Conservation (phyloP, 2,329 filamentous ascomycete species). For the Teratosphaeria viscida region DNA sequence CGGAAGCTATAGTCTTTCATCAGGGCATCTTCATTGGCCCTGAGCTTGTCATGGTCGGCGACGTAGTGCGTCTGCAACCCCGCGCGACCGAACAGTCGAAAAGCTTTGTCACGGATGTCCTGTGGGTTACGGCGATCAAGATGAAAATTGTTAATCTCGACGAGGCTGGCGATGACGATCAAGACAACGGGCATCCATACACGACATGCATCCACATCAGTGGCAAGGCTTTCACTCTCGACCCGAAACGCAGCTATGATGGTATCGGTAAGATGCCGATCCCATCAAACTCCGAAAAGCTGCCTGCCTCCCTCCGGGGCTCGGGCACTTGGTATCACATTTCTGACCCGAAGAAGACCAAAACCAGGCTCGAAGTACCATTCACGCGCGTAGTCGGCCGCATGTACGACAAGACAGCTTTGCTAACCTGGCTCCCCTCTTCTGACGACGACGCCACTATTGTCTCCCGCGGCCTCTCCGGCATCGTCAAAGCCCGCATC, state of each 20-base stretch:
- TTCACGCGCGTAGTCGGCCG: conserved; percentile 45
- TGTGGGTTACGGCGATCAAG: conserved; percentile 44
- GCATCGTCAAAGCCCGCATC: conserved; percentile 36
- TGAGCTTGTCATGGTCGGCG: conserved; percentile 45
- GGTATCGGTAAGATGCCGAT: conserved; percentile 21
- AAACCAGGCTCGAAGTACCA: conserved; percentile 33
- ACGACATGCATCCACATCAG: conserved; percentile 37
- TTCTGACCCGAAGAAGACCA: conserved; percentile 30
- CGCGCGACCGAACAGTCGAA: conserved; percentile 8
- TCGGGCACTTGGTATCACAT: conserved; percentile 46
- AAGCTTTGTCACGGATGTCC: conserved; percentile 37
- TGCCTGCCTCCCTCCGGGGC: conserved; percentile 31
- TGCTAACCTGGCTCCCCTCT: conserved; percentile 35
- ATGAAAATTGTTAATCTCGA: conserved; percentile 41
- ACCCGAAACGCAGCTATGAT: conserved; percentile 22
- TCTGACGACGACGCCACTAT: conserved; percentile 7
- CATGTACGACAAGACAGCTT: conserved; percentile 42
- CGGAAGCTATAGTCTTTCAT: conserved; percentile 42
- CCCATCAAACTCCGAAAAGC: conserved; percentile 19
- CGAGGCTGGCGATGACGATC: conserved; percentile 34
- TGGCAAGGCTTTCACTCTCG: conserved; percentile 39
- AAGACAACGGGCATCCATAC: conserved; percentile 33
- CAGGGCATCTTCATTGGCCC: conserved; percentile 46
- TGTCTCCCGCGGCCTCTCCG: conserved; percentile 33
- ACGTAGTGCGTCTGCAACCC: conserved; percentile 41